These are phyloP conservation scores for Monosporascus sp. DNA, from an alignment of 2,329 filamentous ascomycete genomes.

Conservation along the genomic window DNA sequence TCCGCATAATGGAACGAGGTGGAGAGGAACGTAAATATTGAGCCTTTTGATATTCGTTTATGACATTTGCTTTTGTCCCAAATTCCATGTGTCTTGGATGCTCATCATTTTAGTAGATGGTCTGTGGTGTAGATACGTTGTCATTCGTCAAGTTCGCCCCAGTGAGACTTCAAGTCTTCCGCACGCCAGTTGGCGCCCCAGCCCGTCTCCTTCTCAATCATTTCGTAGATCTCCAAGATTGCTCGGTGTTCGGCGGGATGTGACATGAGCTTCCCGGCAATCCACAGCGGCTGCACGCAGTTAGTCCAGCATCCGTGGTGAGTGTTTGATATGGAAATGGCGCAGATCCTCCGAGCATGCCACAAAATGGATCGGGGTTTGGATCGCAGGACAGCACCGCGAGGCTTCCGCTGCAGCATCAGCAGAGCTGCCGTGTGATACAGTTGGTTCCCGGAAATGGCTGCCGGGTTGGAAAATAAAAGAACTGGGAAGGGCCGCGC, in stretches of 20 bases:
- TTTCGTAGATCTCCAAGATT: conserved; percentile 38
- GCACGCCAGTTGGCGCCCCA: conserved; percentile 52
- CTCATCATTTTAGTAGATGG: no score
- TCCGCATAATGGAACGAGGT: no score
- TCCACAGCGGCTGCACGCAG: conserved; percentile 52
- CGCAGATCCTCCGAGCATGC: conserved; percentile 52
- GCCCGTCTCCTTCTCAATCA: conserved; percentile 46
- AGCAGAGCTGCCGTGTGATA: conserved; percentile 52
- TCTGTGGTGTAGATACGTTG: no score
- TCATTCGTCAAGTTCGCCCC: conserved; percentile 19
- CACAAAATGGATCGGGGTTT: conserved; percentile 38
- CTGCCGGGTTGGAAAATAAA: conserved; percentile 47
- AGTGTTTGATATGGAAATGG: conserved; percentile 50
- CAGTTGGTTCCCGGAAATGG: conserved; percentile 52
- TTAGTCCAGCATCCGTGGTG: conserved; percentile 53
- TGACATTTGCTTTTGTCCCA: no score
- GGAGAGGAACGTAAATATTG: no score
- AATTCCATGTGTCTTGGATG: no score
- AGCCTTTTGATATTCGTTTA: no score
- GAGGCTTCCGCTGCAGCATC: conserved; percentile 35
- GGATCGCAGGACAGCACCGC: conserved; percentile 13
- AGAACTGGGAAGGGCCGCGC: conserved; percentile 44
- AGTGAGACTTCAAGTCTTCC: conserved; percentile 39
- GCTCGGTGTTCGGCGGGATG: conserved; percentile 39
- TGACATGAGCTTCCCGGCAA: conserved; percentile 49